phyloP scores from a whole-genome alignment of 2,329 filamentous ascomycete species.

The Colletotrichum tamarilloi region DNA sequence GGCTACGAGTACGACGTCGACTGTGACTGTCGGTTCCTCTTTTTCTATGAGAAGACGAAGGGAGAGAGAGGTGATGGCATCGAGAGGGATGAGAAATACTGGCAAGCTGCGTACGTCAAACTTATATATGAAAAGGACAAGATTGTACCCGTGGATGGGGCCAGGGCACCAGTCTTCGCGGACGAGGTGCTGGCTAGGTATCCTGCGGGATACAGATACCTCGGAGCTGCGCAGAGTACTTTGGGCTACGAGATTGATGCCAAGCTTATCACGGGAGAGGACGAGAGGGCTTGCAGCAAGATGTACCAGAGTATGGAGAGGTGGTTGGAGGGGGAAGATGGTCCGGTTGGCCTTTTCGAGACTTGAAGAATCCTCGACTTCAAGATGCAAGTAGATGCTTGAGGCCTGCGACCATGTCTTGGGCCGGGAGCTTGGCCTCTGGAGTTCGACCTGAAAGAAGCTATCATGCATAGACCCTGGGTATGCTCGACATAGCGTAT shows the following conservation, averaged over 20 bases:
- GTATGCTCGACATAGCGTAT: neutral
- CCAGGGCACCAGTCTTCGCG: constrained; percentile 50
- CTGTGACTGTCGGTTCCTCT: constrained; percentile 62
- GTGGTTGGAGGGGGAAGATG: constrained; percentile 48
- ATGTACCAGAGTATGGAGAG: constrained; percentile 57
- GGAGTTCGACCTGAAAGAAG: neutral
- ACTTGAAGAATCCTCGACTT: neutral
- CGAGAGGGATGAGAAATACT: constrained; percentile 37
- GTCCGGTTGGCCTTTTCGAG: constrained; percentile 4
- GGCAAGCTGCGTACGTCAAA: constrained; percentile 59
- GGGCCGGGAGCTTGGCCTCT: neutral
- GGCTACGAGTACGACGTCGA: constrained; percentile 58
- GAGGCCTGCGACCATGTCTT: neutral
- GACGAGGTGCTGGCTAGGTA: constrained; percentile 50
- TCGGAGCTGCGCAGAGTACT: constrained; percentile 57
- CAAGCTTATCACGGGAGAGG: constrained; percentile 52
- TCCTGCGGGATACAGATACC: constrained; percentile 58
- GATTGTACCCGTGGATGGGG: constrained; percentile 57
- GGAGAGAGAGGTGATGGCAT: neutral
- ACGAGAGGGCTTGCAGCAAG: constrained; percentile 46
- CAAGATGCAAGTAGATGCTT: neutral
- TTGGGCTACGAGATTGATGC: constrained; percentile 57
- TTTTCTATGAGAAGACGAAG: constrained; percentile 53
- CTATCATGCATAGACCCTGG: neutral
- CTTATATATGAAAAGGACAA: constrained; percentile 63